Evolutionary conservation across 495 filamentous ascomycete species (phyloP), one percentile per base, ranked within the genome.

Genomic region (Cudoniella acicularis): DNA sequence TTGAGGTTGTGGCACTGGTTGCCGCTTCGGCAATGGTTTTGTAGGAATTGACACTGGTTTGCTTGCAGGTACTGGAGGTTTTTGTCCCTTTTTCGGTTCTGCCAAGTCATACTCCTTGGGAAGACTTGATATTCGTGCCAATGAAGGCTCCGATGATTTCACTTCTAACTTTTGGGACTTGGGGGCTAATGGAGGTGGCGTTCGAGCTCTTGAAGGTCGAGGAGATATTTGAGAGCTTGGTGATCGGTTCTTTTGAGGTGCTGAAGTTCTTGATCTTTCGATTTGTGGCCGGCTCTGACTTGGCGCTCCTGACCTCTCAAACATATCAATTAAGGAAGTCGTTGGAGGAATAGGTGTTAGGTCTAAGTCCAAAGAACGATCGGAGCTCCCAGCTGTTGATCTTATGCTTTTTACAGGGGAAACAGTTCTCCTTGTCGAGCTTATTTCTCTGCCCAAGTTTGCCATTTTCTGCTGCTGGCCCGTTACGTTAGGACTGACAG

Each of bases 281-380:
- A 73, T 68, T 24, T 73, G 69, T 49, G 60, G 61, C 54, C 69
- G 61, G 36, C 67, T 65, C 54, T 46, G 45, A 41, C 55, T 70
- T 63, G 63, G 3, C 13, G 43, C 57, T 16, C 47, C 54, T 41
- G 55, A 49, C 42, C 61, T 63, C 45, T 89, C 86, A 61, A 87
- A 89, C 60, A 88, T 71, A 16, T 77, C 75, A 49, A 88, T 80
- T 18, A 88, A 71, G 9, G 82, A 75, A 17, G 74, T 82, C 0
- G 84, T 86, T 1, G 82, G 74, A 52, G 72, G 66, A 20, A 84
- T 83, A 2, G 83, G 73, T 0, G 71, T 74, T n/a, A 75, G 69
- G 64, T 87, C 83, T n/a, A 73, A 69, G n/a, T 52, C 60, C n/a
- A 6, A 6, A n/a, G 20, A 13, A 50, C 69, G 57, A 13, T 70